phyloP scores from a whole-genome alignment of 2,329 filamentous ascomycete genomes.

The Botrytis galanthina region DNA sequence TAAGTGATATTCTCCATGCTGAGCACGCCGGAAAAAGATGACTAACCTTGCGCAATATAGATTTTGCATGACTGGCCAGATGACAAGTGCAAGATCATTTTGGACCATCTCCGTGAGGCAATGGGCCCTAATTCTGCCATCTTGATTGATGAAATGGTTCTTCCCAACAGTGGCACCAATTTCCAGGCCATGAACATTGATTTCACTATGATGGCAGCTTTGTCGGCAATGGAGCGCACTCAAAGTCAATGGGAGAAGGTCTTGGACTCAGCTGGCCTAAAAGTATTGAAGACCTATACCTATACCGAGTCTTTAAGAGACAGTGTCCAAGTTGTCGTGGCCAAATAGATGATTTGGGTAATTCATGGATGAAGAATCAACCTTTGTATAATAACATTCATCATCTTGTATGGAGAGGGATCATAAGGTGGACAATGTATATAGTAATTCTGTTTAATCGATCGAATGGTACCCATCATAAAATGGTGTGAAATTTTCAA shows the following conservation, averaged over 20 bases:
- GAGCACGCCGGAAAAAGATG: background rate
- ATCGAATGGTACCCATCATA: background rate
- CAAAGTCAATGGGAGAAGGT: slow-evolving; percentile 8
- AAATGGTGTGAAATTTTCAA: background rate
- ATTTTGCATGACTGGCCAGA: slow-evolving; percentile 44
- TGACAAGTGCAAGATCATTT: slow-evolving; percentile 27
- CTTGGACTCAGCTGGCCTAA: background rate
- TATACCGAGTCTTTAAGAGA: slow-evolving; percentile 8
- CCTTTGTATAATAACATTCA: background rate
- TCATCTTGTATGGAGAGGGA: no score
- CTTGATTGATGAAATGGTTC: slow-evolving; percentile 45
- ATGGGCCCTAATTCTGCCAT: slow-evolving; percentile 29
- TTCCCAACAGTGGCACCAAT: slow-evolving; percentile 40
- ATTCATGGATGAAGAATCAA: background rate
- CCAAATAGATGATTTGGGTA: background rate
- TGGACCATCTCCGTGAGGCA: slow-evolving; percentile 12
- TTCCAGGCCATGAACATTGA: slow-evolving; percentile 38
- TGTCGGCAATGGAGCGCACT: slow-evolving; percentile 41
- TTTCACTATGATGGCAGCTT: slow-evolving; percentile 41
- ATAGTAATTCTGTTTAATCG: background rate
- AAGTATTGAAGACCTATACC: background rate
- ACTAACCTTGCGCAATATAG: background rate
- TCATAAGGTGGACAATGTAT: background rate
- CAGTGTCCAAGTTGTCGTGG: background rate
- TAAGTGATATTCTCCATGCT: background rate